Evolutionary conservation across 768 basidiomycete genomes (phyloP).

Genomic region (Baorangia bicolor): DNA sequence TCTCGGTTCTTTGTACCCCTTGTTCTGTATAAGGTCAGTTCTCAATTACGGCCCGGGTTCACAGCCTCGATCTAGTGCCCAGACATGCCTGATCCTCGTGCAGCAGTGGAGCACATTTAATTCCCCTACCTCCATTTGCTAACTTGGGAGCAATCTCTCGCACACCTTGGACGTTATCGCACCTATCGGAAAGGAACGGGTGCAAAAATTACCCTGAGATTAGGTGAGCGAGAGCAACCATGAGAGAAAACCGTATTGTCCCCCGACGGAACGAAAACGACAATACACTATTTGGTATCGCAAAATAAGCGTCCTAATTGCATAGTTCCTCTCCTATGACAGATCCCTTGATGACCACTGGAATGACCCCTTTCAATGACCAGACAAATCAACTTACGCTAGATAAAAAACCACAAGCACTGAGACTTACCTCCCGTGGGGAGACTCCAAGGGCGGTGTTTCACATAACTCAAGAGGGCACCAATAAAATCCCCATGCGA

Average conservation of each 20-base stretch:
- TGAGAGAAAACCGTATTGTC: not conserved
- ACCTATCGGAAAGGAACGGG: not conserved
- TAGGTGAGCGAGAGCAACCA: not conserved
- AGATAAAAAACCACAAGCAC: not conserved
- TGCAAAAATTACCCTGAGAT: not conserved
- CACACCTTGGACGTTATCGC: not conserved
- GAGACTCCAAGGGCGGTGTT: constrained; percentile 40
- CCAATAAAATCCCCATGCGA: constrained; percentile 60
- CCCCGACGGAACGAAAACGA: not conserved
- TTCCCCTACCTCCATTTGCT: not conserved
- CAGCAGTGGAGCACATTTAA: constrained; percentile 1
- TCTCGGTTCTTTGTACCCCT: not conserved
- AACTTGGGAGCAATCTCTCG: not conserved
- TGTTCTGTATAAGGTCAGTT: not conserved
- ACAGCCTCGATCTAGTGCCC: not conserved
- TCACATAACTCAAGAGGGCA: constrained; percentile 47
- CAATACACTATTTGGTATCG: not conserved
- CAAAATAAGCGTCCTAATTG: not conserved
- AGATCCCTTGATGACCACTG: constrained; percentile 7
- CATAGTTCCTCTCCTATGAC: not conserved
- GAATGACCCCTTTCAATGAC: constrained; percentile 7
- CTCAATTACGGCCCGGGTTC: not conserved
- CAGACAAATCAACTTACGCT: not conserved
- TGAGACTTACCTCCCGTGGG: constrained; percentile 56
- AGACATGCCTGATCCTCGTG: constrained; percentile 5